Evolutionary conservation across 1,284 basidiomycete species (phyloP).

Genomic region (Pholiota adiposa): DNA sequence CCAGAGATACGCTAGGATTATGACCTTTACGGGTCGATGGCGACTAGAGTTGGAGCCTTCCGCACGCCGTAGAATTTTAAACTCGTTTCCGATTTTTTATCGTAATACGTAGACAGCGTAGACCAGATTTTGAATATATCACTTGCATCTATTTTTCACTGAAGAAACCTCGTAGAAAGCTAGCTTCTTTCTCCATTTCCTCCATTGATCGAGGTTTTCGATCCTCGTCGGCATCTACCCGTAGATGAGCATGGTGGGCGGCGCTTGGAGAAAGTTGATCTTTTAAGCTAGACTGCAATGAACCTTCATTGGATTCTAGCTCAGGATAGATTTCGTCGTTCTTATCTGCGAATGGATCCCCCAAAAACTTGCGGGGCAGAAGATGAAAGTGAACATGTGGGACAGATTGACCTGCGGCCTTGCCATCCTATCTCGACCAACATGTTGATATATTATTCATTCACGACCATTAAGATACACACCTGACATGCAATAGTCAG

Average conservation of each 20-base stretch:
- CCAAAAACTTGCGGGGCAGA: constrained; percentile 74
- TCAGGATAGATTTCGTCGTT: constrained; percentile 85
- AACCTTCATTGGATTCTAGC: constrained; percentile 67
- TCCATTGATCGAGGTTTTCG: constrained; percentile 65
- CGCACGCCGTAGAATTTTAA: neutral
- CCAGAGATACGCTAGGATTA: neutral
- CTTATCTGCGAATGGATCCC: constrained; percentile 66
- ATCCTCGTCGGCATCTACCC: constrained; percentile 73
- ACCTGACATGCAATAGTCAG: constrained; percentile 88
- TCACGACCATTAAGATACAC: no score
- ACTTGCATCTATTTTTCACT: neutral
- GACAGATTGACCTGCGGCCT: constrained; percentile 82
- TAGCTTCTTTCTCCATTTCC: constrained; percentile 81
- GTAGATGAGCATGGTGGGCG: constrained; percentile 38
- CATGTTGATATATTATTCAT: no score
- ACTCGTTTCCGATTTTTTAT: neutral
- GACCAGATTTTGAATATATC: neutral
- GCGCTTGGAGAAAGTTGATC: neutral
- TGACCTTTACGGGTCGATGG: neutral
- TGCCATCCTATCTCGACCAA: constrained; percentile 81
- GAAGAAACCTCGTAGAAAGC: constrained; percentile 65
- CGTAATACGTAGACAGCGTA: neutral
- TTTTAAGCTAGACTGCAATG: neutral
- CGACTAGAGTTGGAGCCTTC: no score
- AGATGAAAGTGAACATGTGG: constrained; percentile 93